These are phyloP conservation scores for Digitaria exilis DNA, from an alignment of 202 grass and related monocot species.

Conservation along the genomic window DNA sequence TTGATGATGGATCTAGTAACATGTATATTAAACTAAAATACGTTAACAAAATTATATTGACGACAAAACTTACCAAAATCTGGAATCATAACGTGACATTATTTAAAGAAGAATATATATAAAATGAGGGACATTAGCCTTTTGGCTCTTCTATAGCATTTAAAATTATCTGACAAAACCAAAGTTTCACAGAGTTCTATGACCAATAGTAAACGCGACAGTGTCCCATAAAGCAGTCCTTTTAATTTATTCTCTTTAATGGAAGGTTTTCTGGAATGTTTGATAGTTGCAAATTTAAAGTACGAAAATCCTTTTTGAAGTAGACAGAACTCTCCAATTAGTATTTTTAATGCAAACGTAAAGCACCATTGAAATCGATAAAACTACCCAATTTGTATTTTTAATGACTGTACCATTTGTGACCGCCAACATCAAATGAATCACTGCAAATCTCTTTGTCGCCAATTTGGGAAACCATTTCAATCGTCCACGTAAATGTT, in stretches of 20 bases:
- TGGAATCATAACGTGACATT: too few relatives aligned
- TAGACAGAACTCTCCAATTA: neutral
- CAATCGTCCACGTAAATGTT: constrained; percentile 85
- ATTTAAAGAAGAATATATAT: too few relatives aligned
- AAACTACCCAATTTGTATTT: neutral
- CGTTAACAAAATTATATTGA: too few relatives aligned
- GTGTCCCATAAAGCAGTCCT: too few relatives aligned
- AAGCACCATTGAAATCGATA: too few relatives aligned
- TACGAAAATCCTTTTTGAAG: neutral
- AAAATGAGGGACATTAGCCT: too few relatives aligned
- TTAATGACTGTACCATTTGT: constrained; percentile 69
- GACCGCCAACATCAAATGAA: constrained; percentile 80
- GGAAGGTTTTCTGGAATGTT: neutral
- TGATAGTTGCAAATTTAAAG: neutral
- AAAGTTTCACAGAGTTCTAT: too few relatives aligned
- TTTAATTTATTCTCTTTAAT: neutral
- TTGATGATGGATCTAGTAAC: too few relatives aligned
- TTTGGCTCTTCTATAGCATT: too few relatives aligned
- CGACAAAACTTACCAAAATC: too few relatives aligned
- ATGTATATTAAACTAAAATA: too few relatives aligned
- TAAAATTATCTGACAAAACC: neutral
- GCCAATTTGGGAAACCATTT: constrained; percentile 82
- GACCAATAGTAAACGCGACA: neutral
- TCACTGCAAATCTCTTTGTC: constrained; percentile 75
- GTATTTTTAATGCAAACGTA: neutral